phyloP scores from a whole-genome alignment of 2,329 filamentous ascomycete species.

The Dactylella cylindrospora region DNA sequence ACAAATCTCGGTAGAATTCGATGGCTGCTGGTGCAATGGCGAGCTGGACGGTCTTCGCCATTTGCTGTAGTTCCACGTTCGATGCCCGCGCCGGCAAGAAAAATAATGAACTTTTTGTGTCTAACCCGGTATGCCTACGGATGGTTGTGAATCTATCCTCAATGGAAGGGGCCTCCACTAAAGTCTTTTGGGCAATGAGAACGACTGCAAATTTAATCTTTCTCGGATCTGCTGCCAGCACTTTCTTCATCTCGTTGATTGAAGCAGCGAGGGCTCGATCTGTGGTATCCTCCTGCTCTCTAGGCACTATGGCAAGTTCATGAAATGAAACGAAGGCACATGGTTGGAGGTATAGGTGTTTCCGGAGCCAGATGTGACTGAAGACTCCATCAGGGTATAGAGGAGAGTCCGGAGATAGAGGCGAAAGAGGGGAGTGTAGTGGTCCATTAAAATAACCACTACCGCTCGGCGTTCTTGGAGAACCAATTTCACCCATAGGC shows the following conservation, averaged over 20 bases:
- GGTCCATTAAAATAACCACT: constrained; percentile 24
- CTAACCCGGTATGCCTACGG: constrained; percentile 74
- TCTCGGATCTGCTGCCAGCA: constrained; percentile 57
- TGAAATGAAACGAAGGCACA: constrained; percentile 74
- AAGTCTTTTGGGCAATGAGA: constrained; percentile 70
- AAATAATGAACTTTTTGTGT: constrained; percentile 77
- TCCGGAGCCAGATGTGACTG: constrained; percentile 77
- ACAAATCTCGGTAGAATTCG: constrained; percentile 91
- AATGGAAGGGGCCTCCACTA: constrained; percentile 60
- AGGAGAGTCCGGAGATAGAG: constrained; percentile 76
- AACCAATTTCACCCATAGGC: constrained; percentile 50
- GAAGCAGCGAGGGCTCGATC: constrained; percentile 88
- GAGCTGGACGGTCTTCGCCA: constrained; percentile 71
- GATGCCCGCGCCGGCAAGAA: constrained; percentile 76
- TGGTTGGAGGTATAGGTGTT: constrained; percentile 82
- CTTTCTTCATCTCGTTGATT: constrained; percentile 73
- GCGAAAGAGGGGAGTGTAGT: constrained; percentile 87
- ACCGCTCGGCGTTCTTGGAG: constrained; percentile 54
- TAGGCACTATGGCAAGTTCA: constrained; percentile 65
- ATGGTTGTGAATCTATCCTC: constrained; percentile 80
- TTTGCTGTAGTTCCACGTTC: constrained; percentile 68
- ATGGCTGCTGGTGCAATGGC: constrained; percentile 72
- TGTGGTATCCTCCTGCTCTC: constrained; percentile 71
- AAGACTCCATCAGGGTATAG: constrained; percentile 90
- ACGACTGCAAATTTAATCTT: constrained; percentile 73